Evolutionary conservation across 78 protist genomes (phyloP).

Genomic region (Guillardia theta): DNA sequence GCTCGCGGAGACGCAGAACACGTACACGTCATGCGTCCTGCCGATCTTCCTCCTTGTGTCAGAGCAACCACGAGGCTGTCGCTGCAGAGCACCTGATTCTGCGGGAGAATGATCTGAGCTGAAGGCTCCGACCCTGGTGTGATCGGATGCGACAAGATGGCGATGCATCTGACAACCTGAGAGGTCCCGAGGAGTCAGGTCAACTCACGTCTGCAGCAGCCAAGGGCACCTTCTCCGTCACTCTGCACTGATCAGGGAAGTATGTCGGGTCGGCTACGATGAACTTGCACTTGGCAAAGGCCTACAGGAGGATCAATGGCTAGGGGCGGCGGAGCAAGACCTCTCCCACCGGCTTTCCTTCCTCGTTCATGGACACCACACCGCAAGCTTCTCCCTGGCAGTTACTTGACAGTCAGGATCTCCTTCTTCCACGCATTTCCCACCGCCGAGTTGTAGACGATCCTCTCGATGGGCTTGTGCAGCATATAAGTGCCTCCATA

Average conservation of each 20-base stretch:
- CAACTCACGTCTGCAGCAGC: too few relatives aligned
- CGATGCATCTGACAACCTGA: slow-evolving; percentile 88
- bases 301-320: background rate
- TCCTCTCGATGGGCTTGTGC: slow-evolving; percentile 82
- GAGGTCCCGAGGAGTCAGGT: too few relatives aligned
- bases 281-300: slow-evolving; percentile 57
- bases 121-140: slow-evolving; percentile 39
- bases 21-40: slow-evolving; percentile 88
- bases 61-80: slow-evolving; percentile 75
- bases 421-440: background rate
- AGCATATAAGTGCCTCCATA: slow-evolving; percentile 99
- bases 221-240: background rate
- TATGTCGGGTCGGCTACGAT: slow-evolving; percentile 96
- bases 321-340: background rate
- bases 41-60: background rate
- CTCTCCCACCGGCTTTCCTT: background rate
- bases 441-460: slow-evolving; percentile 77
- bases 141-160: slow-evolving; percentile 89
- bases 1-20: slow-evolving; percentile 71
- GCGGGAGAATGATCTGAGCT: slow-evolving; percentile 93
- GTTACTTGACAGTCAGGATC: background rate
- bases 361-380: slow-evolving; percentile 82
- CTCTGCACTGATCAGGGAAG: slow-evolving; percentile 87
- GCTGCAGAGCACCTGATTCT: slow-evolving; percentile 74
- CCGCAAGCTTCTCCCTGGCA: slow-evolving; percentile 85